Base-by-base conservation (phyloP, 2,329 filamentous ascomycete species). In the Diaporthe sp. region DNA sequence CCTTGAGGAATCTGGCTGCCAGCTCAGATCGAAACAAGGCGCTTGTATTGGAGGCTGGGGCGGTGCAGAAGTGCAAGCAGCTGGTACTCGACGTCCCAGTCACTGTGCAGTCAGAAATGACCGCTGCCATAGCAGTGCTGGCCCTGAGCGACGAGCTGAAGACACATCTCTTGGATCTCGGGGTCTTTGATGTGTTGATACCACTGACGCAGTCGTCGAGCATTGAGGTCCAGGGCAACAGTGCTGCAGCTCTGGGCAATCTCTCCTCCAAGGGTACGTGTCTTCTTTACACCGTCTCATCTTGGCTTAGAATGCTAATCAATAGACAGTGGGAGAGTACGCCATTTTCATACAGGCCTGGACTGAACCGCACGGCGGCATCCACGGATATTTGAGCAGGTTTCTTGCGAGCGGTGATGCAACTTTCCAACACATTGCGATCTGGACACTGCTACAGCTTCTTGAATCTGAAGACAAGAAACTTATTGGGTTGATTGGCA, bases 21-120 rank as follows among this genome's bases (percentile, higher is more conserved):
- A 98, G 96, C 85, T 98, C 96, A 10, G 97, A 99, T 82, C 92
- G 95, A 77, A 99, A 99, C 89, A 99, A 99, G 86, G 94, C 97
- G 74, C 89, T 99, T n/a, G 97, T 99, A 1, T 87, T 99, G 66
- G 95, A 98, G 84, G 97, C 97, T 45, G 97, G 97, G 33, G 97
- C 97, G 2, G 97, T 99, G 52, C 95, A 98, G 82, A 98, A 98
- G 84, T 99, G 97, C 91, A 98, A 98, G 85, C 95, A 98, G 82
- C 89, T 99, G 70, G 96, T 99, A 33, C 88, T 99, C 25, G 93
- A 97, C 73, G 97, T 98, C 3, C 95, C 97, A 0, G 89, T 98
- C 66, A 96, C 94, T 52, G 97, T 99, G 3, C 97, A 99, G 83
- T 98, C 96, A 2, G 97, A 99, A 84, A 99, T 99, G 97, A 99